phyloP scores from a whole-genome alignment of 2,329 filamentous ascomycete species.

The Fusarium abutilonis region DNA sequence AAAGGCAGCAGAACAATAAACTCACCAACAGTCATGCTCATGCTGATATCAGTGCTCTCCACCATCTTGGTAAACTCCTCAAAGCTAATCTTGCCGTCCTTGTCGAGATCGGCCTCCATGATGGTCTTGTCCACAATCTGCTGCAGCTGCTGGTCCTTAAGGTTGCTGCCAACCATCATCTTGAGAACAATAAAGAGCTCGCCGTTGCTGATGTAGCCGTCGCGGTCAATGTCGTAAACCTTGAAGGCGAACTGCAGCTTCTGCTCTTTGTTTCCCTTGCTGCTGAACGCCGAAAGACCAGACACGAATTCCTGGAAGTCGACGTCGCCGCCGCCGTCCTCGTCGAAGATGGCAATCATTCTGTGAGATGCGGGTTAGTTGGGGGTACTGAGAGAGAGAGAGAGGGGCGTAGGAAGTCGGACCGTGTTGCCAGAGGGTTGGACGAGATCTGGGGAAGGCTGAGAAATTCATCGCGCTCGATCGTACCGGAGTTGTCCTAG shows the following conservation, averaged over 20 bases:
- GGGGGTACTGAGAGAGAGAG: background rate
- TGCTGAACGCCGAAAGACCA: slow-evolving; percentile 92
- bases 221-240: slow-evolving; percentile 98
- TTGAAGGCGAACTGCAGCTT: slow-evolving; percentile 98
- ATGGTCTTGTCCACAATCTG: slow-evolving; percentile 99
- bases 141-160: slow-evolving; percentile 98
- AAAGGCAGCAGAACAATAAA: slow-evolving; percentile 27
- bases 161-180: slow-evolving; percentile 99
- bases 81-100: slow-evolving; percentile 98
- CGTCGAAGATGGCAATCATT: slow-evolving; percentile 99
- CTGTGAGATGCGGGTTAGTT: slow-evolving; percentile 55
- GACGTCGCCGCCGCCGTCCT: slow-evolving; percentile 96
- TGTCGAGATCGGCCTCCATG: slow-evolving; percentile 97
- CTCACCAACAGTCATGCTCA: slow-evolving; percentile 78
- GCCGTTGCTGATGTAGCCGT: slow-evolving; percentile 98
- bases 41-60: slow-evolving; percentile 85
- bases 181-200: slow-evolving; percentile 99
- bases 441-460: slow-evolving; percentile 97
- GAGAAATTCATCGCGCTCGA: slow-evolving; percentile 98
- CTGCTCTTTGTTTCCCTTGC: slow-evolving; percentile 99
- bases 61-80: slow-evolving; percentile 99
- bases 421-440: slow-evolving; percentile 96
- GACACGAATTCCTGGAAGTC: slow-evolving; percentile 99
- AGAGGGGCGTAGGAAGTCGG: slow-evolving; percentile 41
- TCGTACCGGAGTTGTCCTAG: slow-evolving; percentile 96